A percentile compares a stretch with the other conserved stretches of the same genome.
Conservation (phyloP, 306 rosid species). For the Crataegus laevigata region DNA sequence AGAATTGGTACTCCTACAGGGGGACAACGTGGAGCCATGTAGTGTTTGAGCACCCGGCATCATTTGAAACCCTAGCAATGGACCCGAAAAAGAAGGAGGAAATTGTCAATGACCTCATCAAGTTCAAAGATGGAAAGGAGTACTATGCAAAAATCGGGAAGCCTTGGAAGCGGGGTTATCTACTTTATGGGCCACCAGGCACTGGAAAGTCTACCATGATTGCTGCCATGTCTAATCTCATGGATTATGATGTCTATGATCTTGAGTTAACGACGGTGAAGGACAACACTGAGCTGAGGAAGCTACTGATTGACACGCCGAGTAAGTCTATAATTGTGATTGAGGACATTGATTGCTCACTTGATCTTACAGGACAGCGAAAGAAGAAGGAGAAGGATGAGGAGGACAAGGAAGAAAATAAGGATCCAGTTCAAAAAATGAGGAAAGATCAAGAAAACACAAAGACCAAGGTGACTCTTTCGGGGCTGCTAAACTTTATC, state of each 20-base stretch:
- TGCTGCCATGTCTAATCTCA: conserved; percentile 53
- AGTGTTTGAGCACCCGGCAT: conserved; percentile 54
- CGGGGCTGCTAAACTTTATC: conserved; percentile 55
- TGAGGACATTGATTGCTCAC: conserved; percentile 70
- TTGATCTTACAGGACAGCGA: conserved; percentile 57
- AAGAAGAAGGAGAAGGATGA: conserved; percentile 16
- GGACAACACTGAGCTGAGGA: conserved; percentile 43
- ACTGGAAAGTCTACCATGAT: conserved; percentile 64
- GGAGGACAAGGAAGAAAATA: neutral
- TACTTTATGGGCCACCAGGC: conserved; percentile 62
- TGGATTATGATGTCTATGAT: conserved; percentile 65
- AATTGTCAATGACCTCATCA: conserved; percentile 35
- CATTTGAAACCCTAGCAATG: conserved; percentile 43
- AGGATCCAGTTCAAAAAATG: conserved; percentile 13
- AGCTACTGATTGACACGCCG: conserved; percentile 36
- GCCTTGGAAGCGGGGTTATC: conserved; percentile 64
- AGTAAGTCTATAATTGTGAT: conserved; percentile 42
- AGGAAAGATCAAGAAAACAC: conserved; percentile 15
- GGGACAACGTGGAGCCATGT: conserved; percentile 1
- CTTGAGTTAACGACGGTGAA: conserved; percentile 45
- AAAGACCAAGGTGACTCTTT: conserved; percentile 45
- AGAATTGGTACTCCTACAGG: neutral
- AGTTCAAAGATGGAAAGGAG: conserved; percentile 38
- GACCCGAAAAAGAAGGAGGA: conserved; percentile 35
- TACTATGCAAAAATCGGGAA: conserved; percentile 54